Evolutionary conservation across 2,329 filamentous ascomycete genomes (phyloP).

Genomic region (Microdochium paspali): DNA sequence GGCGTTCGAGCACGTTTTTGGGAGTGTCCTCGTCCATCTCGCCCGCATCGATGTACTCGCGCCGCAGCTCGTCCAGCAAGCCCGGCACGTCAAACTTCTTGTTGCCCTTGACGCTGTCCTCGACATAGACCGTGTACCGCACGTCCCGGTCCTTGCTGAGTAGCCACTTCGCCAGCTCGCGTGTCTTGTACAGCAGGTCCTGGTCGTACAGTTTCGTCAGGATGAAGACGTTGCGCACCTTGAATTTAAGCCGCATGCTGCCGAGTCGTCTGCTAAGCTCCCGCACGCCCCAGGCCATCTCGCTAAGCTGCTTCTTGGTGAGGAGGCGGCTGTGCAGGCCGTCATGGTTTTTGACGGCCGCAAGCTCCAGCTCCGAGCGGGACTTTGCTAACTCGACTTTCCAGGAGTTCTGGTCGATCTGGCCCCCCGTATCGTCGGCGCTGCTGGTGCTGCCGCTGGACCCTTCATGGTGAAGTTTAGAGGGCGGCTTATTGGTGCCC

Average conservation of each 20-base stretch:
- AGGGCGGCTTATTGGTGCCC: constrained; percentile 12
- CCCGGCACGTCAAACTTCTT: constrained; percentile 65
- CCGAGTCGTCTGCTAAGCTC: constrained; percentile 81
- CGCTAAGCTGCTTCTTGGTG: constrained; percentile 88
- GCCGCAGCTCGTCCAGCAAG: constrained; percentile 52
- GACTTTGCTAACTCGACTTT: constrained; percentile 34
- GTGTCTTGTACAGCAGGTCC: constrained; percentile 65
- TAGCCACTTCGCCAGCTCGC: constrained; percentile 73
- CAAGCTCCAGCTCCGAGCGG: constrained; percentile 29
- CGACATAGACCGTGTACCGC: constrained; percentile 72
- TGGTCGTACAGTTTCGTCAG: constrained; percentile 89
- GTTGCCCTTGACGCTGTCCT: constrained; percentile 64
- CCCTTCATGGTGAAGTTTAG: constrained; percentile 27
- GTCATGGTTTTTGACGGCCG: constrained; percentile 14
- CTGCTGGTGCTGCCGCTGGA: constrained; percentile 29
- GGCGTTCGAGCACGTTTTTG: constrained; percentile 27
- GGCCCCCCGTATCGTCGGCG: constrained; percentile 42
- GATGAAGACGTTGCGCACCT: constrained; percentile 75
- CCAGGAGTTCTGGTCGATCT: constrained; percentile 49
- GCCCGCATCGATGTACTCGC: constrained; percentile 27
- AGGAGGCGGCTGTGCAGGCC: constrained; percentile 59
- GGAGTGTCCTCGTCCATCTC: constrained; percentile 22
- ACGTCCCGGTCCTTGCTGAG: constrained; percentile 59
- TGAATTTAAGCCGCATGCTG: constrained; percentile 72
- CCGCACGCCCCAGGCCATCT: constrained; percentile 94